Percentiles rank a stretch among this genome's conserved stretches.
Conservation (phyloP, 345 rosid species). For the Eucalyptus cloeziana region DNA sequence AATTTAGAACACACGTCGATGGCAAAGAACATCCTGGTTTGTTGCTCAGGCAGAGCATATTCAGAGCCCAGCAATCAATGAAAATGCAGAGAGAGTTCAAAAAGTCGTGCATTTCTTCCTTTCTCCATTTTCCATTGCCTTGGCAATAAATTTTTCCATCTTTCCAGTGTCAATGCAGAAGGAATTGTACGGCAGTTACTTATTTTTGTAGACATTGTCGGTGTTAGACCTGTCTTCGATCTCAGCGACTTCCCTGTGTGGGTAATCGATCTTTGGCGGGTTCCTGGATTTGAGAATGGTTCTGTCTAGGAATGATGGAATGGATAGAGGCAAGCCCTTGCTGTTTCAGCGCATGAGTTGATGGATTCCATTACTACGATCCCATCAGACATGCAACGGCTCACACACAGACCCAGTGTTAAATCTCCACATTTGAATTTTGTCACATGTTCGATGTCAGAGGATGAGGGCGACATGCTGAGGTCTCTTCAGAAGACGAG, state of each 20-base stretch:
- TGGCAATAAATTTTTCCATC: conserved; percentile 41
- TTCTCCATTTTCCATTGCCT: conserved; percentile 35
- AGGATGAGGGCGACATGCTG: background rate
- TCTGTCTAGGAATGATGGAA: conserved; percentile 52
- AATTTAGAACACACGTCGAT: background rate
- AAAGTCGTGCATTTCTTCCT: conserved; percentile 48
- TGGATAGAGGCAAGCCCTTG: conserved; percentile 31
- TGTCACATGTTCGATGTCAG: no score
- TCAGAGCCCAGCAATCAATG: background rate
- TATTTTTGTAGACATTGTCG: conserved; percentile 27
- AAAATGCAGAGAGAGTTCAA: conserved; percentile 1
- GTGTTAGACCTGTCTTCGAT: conserved; percentile 39
- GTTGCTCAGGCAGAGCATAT: background rate
- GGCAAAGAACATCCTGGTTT: background rate
- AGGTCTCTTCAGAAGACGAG: background rate
- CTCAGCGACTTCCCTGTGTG: conserved; percentile 52
- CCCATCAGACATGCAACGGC: conserved; percentile 11
- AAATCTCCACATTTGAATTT: no score
- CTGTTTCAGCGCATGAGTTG: conserved; percentile 66
- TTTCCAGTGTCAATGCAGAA: conserved; percentile 63
- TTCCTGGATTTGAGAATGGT: conserved; percentile 35
- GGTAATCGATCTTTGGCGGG: conserved; percentile 35
- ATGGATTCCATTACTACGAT: conserved; percentile 73
- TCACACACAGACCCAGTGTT: no score
- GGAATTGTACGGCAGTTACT: conserved; percentile 40